phyloP scores from a whole-genome alignment of 495 filamentous ascomycete genomes.

The Massariosphaeria phaeospora region DNA sequence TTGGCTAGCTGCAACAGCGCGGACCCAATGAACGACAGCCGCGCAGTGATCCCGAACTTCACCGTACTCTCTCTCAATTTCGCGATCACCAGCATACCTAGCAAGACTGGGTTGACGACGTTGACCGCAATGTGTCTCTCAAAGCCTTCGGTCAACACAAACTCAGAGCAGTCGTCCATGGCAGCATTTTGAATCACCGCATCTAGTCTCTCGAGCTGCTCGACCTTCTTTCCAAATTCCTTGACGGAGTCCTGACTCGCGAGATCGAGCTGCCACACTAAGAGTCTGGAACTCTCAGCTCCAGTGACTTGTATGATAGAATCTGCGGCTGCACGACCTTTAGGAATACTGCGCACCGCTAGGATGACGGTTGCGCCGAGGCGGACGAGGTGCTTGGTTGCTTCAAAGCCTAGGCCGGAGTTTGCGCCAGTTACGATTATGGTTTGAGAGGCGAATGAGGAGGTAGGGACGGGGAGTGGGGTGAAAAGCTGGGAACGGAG shows the following conservation, averaged over 20 bases:
- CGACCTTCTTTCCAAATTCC: conserved; percentile 44
- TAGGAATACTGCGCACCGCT: conserved; percentile 39
- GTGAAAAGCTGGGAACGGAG: conserved; percentile 48
- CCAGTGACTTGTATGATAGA: conserved; percentile 44
- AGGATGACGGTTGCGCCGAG: conserved; percentile 38
- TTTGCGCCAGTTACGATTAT: conserved; percentile 40
- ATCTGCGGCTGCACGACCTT: conserved; percentile 44
- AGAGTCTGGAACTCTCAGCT: conserved; percentile 41
- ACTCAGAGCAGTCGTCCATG: conserved; percentile 50
- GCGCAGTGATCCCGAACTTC: not conserved
- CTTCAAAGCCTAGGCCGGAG: conserved; percentile 37
- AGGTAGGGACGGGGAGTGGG: conserved; percentile 38
- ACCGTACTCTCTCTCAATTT: not conserved
- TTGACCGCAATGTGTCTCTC: conserved; percentile 18
- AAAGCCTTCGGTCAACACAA: conserved; percentile 48
- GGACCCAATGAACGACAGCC: not conserved
- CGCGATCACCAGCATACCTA: not conserved
- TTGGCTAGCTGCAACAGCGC: not conserved
- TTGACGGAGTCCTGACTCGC: conserved; percentile 48
- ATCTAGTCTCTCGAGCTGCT: conserved; percentile 43
- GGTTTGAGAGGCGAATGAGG: conserved; percentile 38
- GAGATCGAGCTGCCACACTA: conserved; percentile 55
- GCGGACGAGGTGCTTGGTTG: conserved; percentile 35
- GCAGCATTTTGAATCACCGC: conserved; percentile 47
- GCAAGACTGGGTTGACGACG: not conserved